Evolutionary conservation across 2,329 filamentous ascomycete genomes (phyloP), one percentile per base, ranked within the genome.

Genomic region (Pseudocercospora fijiensis): DNA sequence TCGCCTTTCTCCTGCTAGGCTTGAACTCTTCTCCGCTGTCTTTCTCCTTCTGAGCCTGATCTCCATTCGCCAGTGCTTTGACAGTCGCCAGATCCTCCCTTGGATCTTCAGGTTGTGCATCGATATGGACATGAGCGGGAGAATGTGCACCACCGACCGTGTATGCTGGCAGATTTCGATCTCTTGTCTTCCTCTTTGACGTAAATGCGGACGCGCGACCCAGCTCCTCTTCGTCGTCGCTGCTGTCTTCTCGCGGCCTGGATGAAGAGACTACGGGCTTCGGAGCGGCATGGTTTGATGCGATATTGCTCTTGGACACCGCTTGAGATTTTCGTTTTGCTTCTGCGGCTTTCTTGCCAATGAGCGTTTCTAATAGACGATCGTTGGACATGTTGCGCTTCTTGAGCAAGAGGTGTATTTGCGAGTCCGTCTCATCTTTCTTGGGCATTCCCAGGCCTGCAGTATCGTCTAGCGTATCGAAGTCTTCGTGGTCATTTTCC

Each of bases 401-500:
- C 59, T 72, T 76, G 57, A 79, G 76, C 24, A 72, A 73, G 20
- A 75, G 75, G 64, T 78, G 75, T 11, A 69, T 27, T n/a, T 65
- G 60, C 16, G 49, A 58, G 37, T 68, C 64, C 10, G 52, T 60
- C 9, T 64, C 45, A 16, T 63, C 41, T 11, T 56, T 57, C 13
- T 57, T 43, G n/a, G 45, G 61, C 1, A 63, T 60, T 24, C 66
- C 69, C 11, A 69, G 52, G 13, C 67, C 67, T 24, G 60, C 53
- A 3, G 49, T 41, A 37, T 69, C 69, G 20, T 57, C 63, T 20
- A 63, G 57, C 61, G 64, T 52, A n/a, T 77, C 79, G 68, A 84
- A 85, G 45, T 84, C 78, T 65, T 83, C 82, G 69, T 84, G 78
- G 65, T 87, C 84, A 58, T 85, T 82, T 49, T 77, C 74, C 28